Percentiles rank a stretch among this genome's conserved stretches.
These are phyloP conservation scores for Trifolium subterraneum DNA, from an alignment of 306 rosid species.

Conservation along the genomic window DNA sequence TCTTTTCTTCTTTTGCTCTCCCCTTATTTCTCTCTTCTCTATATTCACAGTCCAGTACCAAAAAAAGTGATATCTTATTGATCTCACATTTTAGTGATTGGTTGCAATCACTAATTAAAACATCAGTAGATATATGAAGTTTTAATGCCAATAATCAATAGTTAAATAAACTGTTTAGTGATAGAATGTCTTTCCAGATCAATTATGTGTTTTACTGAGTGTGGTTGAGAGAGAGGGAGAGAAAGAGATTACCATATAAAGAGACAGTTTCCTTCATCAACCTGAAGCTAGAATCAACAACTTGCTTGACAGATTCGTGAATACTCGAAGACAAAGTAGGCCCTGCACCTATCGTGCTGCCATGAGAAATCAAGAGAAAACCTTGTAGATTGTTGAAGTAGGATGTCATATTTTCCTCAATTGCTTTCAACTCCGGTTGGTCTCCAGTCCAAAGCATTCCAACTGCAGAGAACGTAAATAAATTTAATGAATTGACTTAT, in stretches of 20 bases:
- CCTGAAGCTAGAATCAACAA: slow-evolving; percentile 80
- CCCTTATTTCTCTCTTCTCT: background rate
- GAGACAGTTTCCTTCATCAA: slow-evolving; percentile 72
- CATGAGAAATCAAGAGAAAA: slow-evolving; percentile 84
- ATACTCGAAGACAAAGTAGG: slow-evolving; percentile 71
- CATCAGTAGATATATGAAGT: background rate
- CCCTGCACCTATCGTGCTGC: slow-evolving; percentile 75
- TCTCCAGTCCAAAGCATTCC: slow-evolving; percentile 97
- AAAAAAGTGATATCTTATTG: too few relatives aligned
- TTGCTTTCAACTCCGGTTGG: slow-evolving; percentile 53
- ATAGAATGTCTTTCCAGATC: too few relatives aligned
- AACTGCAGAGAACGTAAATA: slow-evolving; percentile 51
- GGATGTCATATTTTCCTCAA: slow-evolving; percentile 77
- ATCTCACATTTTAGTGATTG: background rate
- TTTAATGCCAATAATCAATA: background rate
- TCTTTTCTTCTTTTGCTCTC: background rate
- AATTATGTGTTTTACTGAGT: too few relatives aligned
- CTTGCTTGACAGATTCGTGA: slow-evolving; percentile 68
- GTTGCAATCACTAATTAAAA: background rate
- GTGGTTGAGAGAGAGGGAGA: background rate
- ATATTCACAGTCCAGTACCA: too few relatives aligned
- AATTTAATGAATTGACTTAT: background rate
- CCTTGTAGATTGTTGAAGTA: slow-evolving; percentile 81
- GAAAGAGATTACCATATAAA: slow-evolving; percentile 57
- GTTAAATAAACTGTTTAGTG: background rate